Percentiles rank a stretch among this genome's conserved stretches.
phyloP scores from a whole-genome alignment of 164 flowering plant genomes.

The grape (Vitis vinifera) region DNA sequence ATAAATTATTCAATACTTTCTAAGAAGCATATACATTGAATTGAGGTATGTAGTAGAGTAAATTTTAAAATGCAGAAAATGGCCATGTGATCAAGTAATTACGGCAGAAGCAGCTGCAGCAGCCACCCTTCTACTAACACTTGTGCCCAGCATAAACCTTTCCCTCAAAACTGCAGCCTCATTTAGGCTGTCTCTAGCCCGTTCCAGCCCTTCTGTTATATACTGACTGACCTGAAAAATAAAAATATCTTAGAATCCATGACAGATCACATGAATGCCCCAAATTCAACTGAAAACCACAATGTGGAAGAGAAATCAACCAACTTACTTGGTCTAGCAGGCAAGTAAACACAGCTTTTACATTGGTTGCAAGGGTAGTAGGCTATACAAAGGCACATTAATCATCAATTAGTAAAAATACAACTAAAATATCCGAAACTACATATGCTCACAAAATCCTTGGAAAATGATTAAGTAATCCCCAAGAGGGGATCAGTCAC shows the following conservation, averaged over 20 bases:
- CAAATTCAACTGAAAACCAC: not conserved
- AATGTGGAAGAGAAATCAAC: not conserved
- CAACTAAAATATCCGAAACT: not conserved
- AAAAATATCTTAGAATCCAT: slow-evolving; percentile 7
- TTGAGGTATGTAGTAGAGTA: not conserved
- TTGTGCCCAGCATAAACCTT: slow-evolving; percentile 83
- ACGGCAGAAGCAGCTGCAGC: slow-evolving; percentile 99
- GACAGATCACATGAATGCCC: not conserved
- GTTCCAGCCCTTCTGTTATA: slow-evolving; percentile 89
- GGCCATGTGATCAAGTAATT: slow-evolving; percentile 32
- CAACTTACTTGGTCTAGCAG: slow-evolving; percentile 90
- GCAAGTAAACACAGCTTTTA: slow-evolving; percentile 81
- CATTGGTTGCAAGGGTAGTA: slow-evolving; percentile 82
- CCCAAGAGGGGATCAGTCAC: too few relatives aligned
- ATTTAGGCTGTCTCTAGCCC: slow-evolving; percentile 87
- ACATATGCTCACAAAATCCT: not conserved
- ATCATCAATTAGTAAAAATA: slow-evolving; percentile 4
- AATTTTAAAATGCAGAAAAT: not conserved
- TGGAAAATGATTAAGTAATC: too few relatives aligned
- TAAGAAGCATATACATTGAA: not conserved
- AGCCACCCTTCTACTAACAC: slow-evolving; percentile 88
- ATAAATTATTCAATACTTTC: not conserved
- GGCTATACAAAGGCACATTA: slow-evolving; percentile 57
- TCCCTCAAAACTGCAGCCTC: slow-evolving; percentile 98
- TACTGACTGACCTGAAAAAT: slow-evolving; percentile 79